These are phyloP conservation scores for Fraxinus albicans DNA, from an alignment of 305 asterid species.

Conservation along the genomic window DNA sequence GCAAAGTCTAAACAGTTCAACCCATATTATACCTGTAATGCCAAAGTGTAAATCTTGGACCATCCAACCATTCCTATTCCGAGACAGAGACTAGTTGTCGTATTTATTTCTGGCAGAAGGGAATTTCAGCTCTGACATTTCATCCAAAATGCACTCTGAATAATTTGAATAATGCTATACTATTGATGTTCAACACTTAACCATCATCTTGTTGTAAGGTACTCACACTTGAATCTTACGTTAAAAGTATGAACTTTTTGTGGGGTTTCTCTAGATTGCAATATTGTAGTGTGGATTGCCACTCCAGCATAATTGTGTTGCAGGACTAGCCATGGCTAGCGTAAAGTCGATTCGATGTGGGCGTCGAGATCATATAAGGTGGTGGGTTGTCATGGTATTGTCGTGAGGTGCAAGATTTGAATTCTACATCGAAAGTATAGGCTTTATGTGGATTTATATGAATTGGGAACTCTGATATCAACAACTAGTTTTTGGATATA, in stretches of 20 bases:
- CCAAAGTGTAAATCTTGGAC: background rate
- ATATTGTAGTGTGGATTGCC: background rate
- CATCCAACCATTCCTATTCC: background rate
- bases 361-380: background rate
- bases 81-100: background rate
- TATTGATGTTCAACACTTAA: background rate
- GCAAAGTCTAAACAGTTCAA: background rate
- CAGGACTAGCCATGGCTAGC: background rate
- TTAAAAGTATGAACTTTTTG: background rate
- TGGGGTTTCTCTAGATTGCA: background rate
- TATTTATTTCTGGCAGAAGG: background rate
- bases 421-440: too few species aligned
- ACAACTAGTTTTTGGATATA: background rate
- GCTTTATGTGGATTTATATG: background rate
- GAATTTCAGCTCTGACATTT: background rate
- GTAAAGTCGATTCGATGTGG: background rate
- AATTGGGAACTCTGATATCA: background rate
- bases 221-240: too few species aligned
- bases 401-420: background rate
- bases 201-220: background rate
- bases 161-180: background rate
- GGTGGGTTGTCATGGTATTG: background rate
- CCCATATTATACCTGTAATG: background rate
- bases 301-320: background rate
- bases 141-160: background rate